Percentiles rank a stretch among this genome's conserved stretches.
Conservation (phyloP, 2,329 filamentous ascomycete species). For the Rosellinia necatrix region DNA sequence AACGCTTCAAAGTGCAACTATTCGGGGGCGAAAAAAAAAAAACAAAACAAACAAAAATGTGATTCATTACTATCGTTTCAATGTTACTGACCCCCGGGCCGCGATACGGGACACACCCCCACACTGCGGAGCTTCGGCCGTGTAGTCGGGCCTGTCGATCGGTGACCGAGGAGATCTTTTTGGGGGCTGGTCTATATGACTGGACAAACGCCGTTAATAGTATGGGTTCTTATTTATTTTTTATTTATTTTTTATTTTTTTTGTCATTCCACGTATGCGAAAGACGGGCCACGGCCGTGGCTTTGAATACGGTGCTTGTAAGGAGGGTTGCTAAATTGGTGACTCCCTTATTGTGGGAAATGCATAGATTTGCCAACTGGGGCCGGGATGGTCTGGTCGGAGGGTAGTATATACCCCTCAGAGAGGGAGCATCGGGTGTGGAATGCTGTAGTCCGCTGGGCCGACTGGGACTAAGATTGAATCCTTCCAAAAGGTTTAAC, state of each 20-base stretch:
- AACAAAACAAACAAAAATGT: slow-evolving; percentile 13
- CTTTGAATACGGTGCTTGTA: neutral
- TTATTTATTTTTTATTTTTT: too few species aligned
- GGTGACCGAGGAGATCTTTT: slow-evolving; percentile 22
- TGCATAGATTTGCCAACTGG: neutral
- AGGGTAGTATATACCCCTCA: slow-evolving; percentile 9
- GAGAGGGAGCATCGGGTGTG: slow-evolving; percentile 10
- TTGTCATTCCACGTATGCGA: slow-evolving; percentile 17
- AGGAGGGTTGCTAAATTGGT: neutral
- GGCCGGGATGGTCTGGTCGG: neutral
- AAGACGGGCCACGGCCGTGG: neutral
- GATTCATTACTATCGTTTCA: neutral
- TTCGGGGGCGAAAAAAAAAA: slow-evolving; percentile 13
- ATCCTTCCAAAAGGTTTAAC: slow-evolving; percentile 14
- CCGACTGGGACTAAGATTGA: slow-evolving; percentile 4
- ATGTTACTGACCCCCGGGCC: slow-evolving; percentile 6
- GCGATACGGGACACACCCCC: slow-evolving; percentile 15
- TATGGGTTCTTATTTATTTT: slow-evolving; percentile 9
- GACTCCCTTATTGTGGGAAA: neutral
- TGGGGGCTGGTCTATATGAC: slow-evolving; percentile 6
- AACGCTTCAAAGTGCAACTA: neutral
- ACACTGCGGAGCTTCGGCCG: slow-evolving; percentile 12
- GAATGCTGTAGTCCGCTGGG: slow-evolving; percentile 4
- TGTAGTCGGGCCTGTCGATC: slow-evolving; percentile 13
- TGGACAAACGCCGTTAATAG: neutral